Conservation (phyloP, 2,329 filamentous ascomycete genomes). For the Aspergillus glaucus region DNA sequence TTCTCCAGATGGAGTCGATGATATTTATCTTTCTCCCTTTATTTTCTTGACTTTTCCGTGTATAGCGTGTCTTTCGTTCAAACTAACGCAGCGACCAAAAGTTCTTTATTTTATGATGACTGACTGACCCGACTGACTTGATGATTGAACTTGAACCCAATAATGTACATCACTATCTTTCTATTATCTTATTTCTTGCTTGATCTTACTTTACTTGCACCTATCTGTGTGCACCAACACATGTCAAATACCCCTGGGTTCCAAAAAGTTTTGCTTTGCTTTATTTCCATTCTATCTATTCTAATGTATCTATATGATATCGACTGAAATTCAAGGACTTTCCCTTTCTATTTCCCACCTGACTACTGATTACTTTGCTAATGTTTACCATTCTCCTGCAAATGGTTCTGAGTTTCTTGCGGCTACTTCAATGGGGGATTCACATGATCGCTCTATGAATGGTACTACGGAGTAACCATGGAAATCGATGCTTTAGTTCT, state of each 20-base stretch:
- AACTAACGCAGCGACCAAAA: neutral
- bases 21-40: conserved; percentile 3
- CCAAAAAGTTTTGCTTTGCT: conserved; percentile 13
- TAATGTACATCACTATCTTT: conserved; percentile 1
- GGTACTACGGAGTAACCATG: too few species aligned
- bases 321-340: too few species aligned
- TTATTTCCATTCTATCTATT: conserved; percentile 8
- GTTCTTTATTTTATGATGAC: neutral
- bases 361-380: neutral
- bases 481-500: too few species aligned
- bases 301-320: neutral
- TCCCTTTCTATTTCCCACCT: neutral
- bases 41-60: neutral
- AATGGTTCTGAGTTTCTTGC: too few species aligned
- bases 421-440: too few species aligned
- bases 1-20: conserved; percentile 39
- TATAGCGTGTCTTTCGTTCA: neutral
- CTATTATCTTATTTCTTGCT: conserved; percentile 2
- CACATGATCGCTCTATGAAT: too few species aligned
- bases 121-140: neutral
- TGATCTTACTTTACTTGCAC: too few species aligned
- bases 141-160: neutral
- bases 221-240: conserved; percentile 3
- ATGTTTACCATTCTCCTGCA: too few species aligned
- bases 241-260: conserved; percentile 21